Evolutionary conservation across 805 yeast genomes (phyloP), one percentile per base, ranked within the genome.

Genomic region (Hyphopichia homilentoma): DNA sequence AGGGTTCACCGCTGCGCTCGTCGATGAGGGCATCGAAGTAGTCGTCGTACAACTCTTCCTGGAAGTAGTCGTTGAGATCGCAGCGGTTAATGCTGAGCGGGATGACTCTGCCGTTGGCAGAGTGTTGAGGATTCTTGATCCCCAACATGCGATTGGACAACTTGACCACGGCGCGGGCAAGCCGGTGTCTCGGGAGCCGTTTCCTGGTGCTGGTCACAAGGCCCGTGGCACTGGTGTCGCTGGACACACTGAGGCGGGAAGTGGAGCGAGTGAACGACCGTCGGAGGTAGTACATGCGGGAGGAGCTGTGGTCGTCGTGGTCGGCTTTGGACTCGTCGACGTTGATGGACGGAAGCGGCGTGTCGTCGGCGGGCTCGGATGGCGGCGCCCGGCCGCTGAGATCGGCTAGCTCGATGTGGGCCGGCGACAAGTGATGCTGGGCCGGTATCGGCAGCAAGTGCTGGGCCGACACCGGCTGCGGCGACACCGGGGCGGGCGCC

Each of bases 41-140:
- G 1, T 32, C 25, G 32, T 53, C 53, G 35, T 56, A 53, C 35
- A 52, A 52, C 13, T 50, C 50, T 32, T 52, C 61, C 23, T 48
- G 50, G 41, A 52, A 65, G 12, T 42, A 48, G 12, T 35, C 46
- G 18, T 60, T 58, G 24, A 58, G 52, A 15, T 57, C 54, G 2
- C 54, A 55, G 15, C 68, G 58, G 33, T 69, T 61, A 11, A 79
- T 47, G 1, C 74, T 60, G 5, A 87, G 53, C 0, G 96, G 95
- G n/a, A 89, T 73, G 21, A 68, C 62, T 39, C 97, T 66, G 2
- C 97, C 97, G 27, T 78, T 70, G 25, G 66, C 68, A 0, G 93
- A 71, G 12, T 77, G 75, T 6, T 77, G 71, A 9, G 64, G 48
- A 7, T 67, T 63, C 16, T 64, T 49, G 9, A 64, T 61, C 22